Evolutionary conservation across 768 basidiomycete genomes (phyloP), one percentile per base, ranked within the genome.

Genomic region (Rhodotorula toruloides): DNA sequence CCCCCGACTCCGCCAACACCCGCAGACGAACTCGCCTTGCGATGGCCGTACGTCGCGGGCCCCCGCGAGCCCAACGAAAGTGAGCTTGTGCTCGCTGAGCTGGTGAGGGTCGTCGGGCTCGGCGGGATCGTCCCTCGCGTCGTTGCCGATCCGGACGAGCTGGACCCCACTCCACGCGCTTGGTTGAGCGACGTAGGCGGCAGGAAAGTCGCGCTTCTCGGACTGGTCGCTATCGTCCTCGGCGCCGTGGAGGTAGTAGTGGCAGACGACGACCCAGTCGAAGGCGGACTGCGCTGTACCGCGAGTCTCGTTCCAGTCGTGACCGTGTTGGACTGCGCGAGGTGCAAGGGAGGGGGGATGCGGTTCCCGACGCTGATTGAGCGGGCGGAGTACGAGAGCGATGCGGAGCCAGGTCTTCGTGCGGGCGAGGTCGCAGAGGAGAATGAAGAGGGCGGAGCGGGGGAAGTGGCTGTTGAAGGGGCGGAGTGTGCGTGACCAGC

Each of bases 171-270:
- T 21, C 55, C 42, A 10, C 42, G n/a, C n/a, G n/a, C n/a, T n/a
- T n/a, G n/a, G n/a, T n/a, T n/a, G n/a, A n/a, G n/a, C n/a, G n/a
- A n/a, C 2, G 27, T 22, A 46, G 64, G 21, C 40, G 66, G 82
- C 76, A 32, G 84, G 53, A 76, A 81, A 8, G 74, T 77, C 76
- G 75, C 65, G 77, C 78, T 70, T 76, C 63, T 77, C 74, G 59
- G 72, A 71, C 29, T 77, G 72, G 61, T 69, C 19, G 66, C 43
- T 29, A 43, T n/a, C 32, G 54, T n/a, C 73, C 74, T 70, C 75
- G 73, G 46, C 76, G 77, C 27, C 79, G 79, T 36, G 57, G 36
- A 47, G 36, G 25, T 32, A 53, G 44, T 58, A 56, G 34, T 59
- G 54, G 47, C 58, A 9, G 44, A 57, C 34, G 34, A 19, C 2